Evolutionary conservation across 306 rosid species (phyloP).

Genomic region (Trifolium fragiferum): DNA sequence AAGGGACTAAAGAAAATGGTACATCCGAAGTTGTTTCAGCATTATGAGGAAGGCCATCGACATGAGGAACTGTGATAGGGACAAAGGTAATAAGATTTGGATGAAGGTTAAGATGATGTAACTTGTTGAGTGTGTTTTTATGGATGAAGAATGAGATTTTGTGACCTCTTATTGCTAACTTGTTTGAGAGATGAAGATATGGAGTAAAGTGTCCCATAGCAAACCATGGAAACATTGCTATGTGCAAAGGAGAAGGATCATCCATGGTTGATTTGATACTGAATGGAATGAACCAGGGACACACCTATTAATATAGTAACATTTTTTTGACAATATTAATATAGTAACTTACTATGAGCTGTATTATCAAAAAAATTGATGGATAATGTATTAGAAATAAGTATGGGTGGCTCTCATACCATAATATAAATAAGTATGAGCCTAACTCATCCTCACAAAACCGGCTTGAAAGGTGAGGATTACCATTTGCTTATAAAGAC

Average conservation of each 20-base stretch:
- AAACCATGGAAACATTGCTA: slow-evolving; percentile 45
- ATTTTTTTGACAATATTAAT: too few species aligned
- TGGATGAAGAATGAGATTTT: slow-evolving; percentile 36
- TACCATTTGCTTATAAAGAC: too few species aligned
- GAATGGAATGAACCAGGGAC: not conserved
- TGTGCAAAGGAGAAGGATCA: slow-evolving; percentile 2
- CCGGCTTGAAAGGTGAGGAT: too few species aligned
- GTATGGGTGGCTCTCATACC: too few species aligned
- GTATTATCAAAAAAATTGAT: too few species aligned
- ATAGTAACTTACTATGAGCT: too few species aligned
- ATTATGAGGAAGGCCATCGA: slow-evolving; percentile 36
- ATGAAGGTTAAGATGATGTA: slow-evolving; percentile 29
- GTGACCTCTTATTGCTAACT: slow-evolving; percentile 39
- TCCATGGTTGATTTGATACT: slow-evolving; percentile 25
- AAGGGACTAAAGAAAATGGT: slow-evolving; percentile 1
- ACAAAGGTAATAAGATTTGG: slow-evolving; percentile 41
- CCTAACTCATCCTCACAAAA: too few species aligned
- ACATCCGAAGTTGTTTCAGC: slow-evolving; percentile 49
- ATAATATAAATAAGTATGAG: too few species aligned
- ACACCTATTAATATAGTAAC: too few species aligned
- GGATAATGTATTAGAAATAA: too few species aligned
- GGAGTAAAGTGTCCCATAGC: slow-evolving; percentile 47
- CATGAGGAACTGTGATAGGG: slow-evolving; percentile 36
- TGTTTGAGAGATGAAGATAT: slow-evolving; percentile 41
- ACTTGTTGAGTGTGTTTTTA: slow-evolving; percentile 26